Evolutionary conservation across 306 rosid genomes (phyloP).

Genomic region (Lagenaria siceraria): DNA sequence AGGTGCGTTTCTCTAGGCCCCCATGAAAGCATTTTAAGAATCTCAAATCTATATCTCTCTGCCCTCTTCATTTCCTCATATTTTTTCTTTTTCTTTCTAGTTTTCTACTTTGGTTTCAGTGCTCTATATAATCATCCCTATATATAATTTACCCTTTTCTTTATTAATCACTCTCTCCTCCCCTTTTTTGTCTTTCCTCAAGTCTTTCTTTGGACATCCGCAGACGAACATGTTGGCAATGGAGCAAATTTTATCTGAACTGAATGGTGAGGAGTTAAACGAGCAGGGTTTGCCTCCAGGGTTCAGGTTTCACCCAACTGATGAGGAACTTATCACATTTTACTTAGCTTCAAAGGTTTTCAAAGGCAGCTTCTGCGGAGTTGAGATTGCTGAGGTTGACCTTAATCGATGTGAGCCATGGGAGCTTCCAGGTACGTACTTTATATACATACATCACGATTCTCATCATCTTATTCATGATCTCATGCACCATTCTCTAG

Average conservation of each 20-base stretch:
- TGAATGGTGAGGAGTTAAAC: conserved; percentile 31
- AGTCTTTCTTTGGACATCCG: neutral
- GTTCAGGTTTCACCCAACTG: conserved; percentile 77
- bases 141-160: neutral
- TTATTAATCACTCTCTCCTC: neutral
- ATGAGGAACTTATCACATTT: conserved; percentile 61
- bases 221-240: conserved; percentile 20
- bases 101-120: conserved; percentile 18
- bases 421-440: conserved; percentile 62
- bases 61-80: neutral
- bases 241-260: conserved; percentile 44
- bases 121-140: conserved; percentile 11
- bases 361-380: conserved; percentile 20
- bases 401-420: conserved; percentile 73
- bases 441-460: neutral
- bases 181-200: neutral
- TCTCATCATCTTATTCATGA: neutral
- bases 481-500: neutral
- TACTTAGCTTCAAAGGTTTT: conserved; percentile 57
- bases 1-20: conserved; percentile 13
- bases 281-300: conserved; percentile 75
- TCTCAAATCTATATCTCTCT: neutral
- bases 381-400: conserved; percentile 55
- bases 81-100: neutral
- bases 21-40: conserved; percentile 5